Evolutionary conservation across 2,329 filamentous ascomycete species (phyloP).

Genomic region (Colletotrichum somersetense): DNA sequence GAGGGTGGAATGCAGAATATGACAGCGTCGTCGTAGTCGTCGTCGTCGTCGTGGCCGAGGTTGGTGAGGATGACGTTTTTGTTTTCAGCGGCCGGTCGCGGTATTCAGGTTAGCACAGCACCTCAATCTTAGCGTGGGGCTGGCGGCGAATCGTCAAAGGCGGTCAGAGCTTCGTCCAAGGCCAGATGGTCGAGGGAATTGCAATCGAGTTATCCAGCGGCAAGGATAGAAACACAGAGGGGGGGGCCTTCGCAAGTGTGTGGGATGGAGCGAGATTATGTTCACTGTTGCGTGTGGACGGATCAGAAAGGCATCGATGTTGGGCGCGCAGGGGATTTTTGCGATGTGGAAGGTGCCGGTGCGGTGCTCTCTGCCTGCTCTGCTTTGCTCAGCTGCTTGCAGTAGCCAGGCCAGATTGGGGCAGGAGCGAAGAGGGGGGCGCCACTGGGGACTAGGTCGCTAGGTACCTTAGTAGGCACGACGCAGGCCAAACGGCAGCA

Average conservation of each 20-base stretch:
- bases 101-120: conserved; percentile 40
- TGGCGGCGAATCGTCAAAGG: conserved; percentile 40
- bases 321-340: conserved; percentile 38
- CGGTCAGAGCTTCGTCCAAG: conserved; percentile 42
- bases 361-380: conserved; percentile 16
- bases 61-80: conserved; percentile 35
- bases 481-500: background rate
- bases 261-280: conserved; percentile 35
- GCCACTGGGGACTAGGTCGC: background rate
- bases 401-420: conserved; percentile 18
- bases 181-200: conserved; percentile 22
- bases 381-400: conserved; percentile 28
- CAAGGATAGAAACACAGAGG: conserved; percentile 10
- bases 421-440: conserved; percentile 2
- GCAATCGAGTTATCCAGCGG: conserved; percentile 23
- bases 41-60: conserved; percentile 20
- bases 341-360: conserved; percentile 28
- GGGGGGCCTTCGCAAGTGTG: conserved; percentile 22
- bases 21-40: conserved; percentile 22
- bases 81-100: conserved; percentile 40
- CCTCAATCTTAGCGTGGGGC: conserved; percentile 40
- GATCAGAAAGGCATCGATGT: conserved; percentile 34
- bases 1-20: conserved; percentile 38
- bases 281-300: conserved; percentile 23
- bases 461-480: conserved; percentile 1